A percentile compares a stretch with the other conserved stretches of the same genome.
These are phyloP conservation scores for Nicotiana knightiana DNA, from an alignment of 257 asterid species.

Conservation along the genomic window DNA sequence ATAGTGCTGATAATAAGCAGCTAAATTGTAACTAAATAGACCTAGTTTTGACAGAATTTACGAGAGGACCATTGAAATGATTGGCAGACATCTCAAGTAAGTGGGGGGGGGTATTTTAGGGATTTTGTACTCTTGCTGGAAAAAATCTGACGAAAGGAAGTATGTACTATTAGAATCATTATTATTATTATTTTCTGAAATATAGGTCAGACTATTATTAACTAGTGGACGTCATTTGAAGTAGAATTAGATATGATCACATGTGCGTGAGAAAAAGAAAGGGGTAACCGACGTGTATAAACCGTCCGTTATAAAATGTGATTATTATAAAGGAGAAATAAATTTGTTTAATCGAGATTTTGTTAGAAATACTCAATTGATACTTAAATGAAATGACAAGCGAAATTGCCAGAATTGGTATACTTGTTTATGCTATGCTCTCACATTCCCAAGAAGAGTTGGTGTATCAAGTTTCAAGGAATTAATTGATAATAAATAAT, in stretches of 20 bases:
- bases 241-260: conserved; percentile 15
- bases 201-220: neutral
- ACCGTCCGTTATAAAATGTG: conserved; percentile 3
- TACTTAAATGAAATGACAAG: neutral
- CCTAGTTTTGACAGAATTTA: neutral
- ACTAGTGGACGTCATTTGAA: neutral
- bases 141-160: neutral
- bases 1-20: neutral
- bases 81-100: neutral
- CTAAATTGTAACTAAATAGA: neutral
- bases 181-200: neutral
- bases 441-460: neutral
- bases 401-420: conserved; percentile 1
- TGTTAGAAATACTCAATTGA: neutral
- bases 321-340: neutral
- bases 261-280: conserved; percentile 12
- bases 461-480: neutral
- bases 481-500: neutral
- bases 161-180: neutral
- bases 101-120: conserved; percentile 16
- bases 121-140: neutral
- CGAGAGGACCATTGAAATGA: neutral
- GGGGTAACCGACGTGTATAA: neutral
- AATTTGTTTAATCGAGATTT: neutral
- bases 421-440: neutral